These are phyloP conservation scores for Calonectria fujianensis DNA, from an alignment of 2,329 filamentous ascomycete genomes.

Conservation along the genomic window DNA sequence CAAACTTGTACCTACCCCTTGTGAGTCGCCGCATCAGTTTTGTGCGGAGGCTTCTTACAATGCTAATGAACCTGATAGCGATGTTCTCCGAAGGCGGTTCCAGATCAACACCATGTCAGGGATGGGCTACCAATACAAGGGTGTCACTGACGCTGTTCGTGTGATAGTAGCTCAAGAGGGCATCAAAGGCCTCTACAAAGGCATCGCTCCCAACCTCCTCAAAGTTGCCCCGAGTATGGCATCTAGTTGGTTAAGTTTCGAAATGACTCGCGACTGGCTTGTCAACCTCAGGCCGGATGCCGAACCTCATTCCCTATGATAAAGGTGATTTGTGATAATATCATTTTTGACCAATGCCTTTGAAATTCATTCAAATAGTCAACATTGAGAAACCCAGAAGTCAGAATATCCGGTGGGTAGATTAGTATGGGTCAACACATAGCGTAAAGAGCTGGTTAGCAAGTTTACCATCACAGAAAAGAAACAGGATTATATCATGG, in stretches of 20 bases:
- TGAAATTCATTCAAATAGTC: conserved; percentile 10
- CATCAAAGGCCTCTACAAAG: conserved; percentile 91
- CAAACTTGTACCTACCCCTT: conserved; percentile 99
- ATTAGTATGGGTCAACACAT: conserved; percentile 10
- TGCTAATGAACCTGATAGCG: conserved; percentile 68
- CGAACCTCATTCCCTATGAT: conserved; percentile 54
- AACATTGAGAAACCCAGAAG: background rate
- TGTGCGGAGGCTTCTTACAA: conserved; percentile 48
- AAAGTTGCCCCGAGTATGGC: conserved; percentile 99
- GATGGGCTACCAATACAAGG: conserved; percentile 97
- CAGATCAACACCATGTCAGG: conserved; percentile 99
- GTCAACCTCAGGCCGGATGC: conserved; percentile 74
- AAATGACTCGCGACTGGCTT: conserved; percentile 92
- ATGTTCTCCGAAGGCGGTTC: conserved; percentile 93
- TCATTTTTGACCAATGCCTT: conserved; percentile 27
- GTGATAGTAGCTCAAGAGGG: conserved; percentile 92
- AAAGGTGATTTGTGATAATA: conserved; percentile 48
- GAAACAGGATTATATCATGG: conserved; percentile 20
- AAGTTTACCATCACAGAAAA: background rate
- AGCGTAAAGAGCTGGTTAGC: conserved; percentile 11
- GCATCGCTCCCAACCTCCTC: conserved; percentile 93
- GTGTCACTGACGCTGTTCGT: conserved; percentile 86
- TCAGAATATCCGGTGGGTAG: conserved; percentile 1
- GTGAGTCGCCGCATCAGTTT: conserved; percentile 71
- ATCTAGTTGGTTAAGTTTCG: conserved; percentile 98